Conservation (phyloP, 2,329 filamentous ascomycete genomes). For the Alternaria arbusti region DNA sequence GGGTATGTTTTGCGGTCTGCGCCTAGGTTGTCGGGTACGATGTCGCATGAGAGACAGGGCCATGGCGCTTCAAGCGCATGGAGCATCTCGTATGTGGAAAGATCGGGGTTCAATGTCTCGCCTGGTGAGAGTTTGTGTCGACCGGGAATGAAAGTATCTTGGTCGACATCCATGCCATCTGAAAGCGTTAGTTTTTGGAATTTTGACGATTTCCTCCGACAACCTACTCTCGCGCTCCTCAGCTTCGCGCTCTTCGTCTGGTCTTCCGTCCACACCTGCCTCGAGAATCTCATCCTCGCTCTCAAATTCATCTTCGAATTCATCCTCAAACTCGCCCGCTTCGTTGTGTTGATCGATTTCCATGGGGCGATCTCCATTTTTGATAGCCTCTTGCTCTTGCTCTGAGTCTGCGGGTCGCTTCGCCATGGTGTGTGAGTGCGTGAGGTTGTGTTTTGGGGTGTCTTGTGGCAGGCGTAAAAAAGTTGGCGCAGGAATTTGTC, state of each 20-base stretch:
- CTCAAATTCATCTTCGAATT: constrained; percentile 92
- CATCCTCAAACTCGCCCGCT: constrained; percentile 84
- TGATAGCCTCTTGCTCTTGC: constrained; percentile 60
- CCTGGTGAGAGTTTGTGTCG: constrained; percentile 89
- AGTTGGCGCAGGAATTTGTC: constrained; percentile 3
- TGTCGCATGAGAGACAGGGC: constrained; percentile 96
- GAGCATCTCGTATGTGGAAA: constrained; percentile 97
- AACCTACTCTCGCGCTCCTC: constrained; percentile 75
- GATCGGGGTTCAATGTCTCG: constrained; percentile 88
- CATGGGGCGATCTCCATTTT: constrained; percentile 66
- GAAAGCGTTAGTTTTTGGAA: constrained; percentile 3
- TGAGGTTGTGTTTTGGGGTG: not conserved
- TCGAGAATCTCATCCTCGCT: constrained; percentile 92
- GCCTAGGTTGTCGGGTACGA: constrained; percentile 83
- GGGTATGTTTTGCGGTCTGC: constrained; percentile 92
- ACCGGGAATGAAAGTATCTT: constrained; percentile 94
- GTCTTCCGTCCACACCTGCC: constrained; percentile 89
- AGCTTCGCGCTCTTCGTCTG: constrained; percentile 89
- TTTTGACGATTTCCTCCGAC: constrained; percentile 17
- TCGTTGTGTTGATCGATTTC: constrained; percentile 53
- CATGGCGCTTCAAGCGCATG: constrained; percentile 93
- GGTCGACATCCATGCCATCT: constrained; percentile 91
- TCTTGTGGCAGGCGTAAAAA: constrained; percentile 9
- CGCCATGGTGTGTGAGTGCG: constrained; percentile 55
- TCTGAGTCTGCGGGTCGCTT: constrained; percentile 65